A percentile compares a stretch with the other conserved stretches of the same genome.
Conservation (phyloP, 2,329 filamentous ascomycete species). For the Ascochyta viciae-villosae region DNA sequence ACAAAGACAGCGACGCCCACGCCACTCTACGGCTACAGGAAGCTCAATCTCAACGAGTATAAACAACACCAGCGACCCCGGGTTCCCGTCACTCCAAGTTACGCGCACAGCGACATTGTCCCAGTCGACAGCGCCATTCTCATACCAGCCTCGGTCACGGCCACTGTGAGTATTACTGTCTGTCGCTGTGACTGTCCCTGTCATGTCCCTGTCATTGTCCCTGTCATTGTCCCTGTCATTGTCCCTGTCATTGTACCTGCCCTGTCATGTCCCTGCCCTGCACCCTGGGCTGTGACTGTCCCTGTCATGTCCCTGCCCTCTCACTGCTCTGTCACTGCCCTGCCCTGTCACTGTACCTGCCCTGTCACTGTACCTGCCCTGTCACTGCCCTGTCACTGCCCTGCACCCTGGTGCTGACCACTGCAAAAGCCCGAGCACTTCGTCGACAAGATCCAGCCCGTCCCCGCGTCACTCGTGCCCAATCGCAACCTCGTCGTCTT, state of each 20-base stretch:
- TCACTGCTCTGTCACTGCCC: too few relatives aligned
- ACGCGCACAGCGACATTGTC: background rate
- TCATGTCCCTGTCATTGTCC: too few relatives aligned
- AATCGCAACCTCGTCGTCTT: conserved; percentile 33
- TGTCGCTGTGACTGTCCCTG: too few relatives aligned
- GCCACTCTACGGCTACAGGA: background rate
- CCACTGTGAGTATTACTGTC: conserved; percentile 24
- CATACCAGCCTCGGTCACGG: conserved; percentile 33
- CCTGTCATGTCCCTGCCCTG: too few relatives aligned
- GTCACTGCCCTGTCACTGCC: too few relatives aligned
- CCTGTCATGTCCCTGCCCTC: too few relatives aligned
- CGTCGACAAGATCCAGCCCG: conserved; percentile 31
- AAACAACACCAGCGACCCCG: background rate
- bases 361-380: too few relatives aligned
- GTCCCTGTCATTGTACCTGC: too few relatives aligned
- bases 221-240: too few relatives aligned
- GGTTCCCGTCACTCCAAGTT: background rate
- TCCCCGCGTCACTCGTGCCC: conserved; percentile 2
- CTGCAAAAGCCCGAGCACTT: conserved; percentile 30
- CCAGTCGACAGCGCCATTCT: conserved; percentile 34
- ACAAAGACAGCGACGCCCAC: background rate
- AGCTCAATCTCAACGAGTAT: background rate
- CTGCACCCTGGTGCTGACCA: conserved; percentile 13
- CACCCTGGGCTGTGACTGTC: too few relatives aligned
- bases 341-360: too few relatives aligned